phyloP scores from a whole-genome alignment of 805 yeast species.

The Yarrowia osloensis region DNA sequence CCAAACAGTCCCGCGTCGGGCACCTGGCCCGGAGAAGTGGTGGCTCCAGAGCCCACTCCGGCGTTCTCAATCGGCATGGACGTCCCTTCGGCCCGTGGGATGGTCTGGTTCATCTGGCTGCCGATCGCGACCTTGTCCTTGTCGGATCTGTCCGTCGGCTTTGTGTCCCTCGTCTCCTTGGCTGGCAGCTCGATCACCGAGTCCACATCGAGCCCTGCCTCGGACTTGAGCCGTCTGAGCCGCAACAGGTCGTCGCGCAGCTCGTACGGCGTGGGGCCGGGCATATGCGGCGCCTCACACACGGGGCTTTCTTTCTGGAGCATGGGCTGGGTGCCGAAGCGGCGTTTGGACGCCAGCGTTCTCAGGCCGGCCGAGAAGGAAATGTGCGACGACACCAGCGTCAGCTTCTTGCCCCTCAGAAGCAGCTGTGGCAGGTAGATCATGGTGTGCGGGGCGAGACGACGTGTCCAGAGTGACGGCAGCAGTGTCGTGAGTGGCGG shows the following conservation, averaged over 20 bases:
- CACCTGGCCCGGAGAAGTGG: background rate
- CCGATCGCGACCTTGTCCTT: conserved; percentile 25
- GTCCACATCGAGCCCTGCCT: conserved; percentile 17
- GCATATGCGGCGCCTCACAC: conserved; percentile 13
- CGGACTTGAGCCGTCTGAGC: conserved; percentile 2
- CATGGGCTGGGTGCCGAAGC: conserved; percentile 16
- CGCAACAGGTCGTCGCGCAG: conserved; percentile 12
- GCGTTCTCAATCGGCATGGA: conserved; percentile 22
- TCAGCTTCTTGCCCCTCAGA: conserved; percentile 6
- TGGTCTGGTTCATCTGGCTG: background rate
- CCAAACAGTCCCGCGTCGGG: conserved; percentile 6
- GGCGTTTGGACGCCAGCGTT: conserved; percentile 11
- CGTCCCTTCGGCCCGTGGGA: conserved; percentile 17
- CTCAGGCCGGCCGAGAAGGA: conserved; percentile 20
- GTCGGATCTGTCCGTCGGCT: background rate
- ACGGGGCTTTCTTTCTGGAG: conserved; percentile 8
- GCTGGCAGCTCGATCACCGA: conserved; percentile 25
- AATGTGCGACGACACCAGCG: conserved; percentile 7
- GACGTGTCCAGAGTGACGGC: background rate
- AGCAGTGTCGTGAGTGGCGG: background rate
- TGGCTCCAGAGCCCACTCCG: background rate
- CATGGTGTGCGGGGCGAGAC: background rate
- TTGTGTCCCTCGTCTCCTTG: background rate
- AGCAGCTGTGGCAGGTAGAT: conserved; percentile 25
- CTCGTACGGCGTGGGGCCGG: background rate